phyloP scores from a whole-genome alignment of 1,139 yeast species.

The Pichia kudriavzevii region DNA sequence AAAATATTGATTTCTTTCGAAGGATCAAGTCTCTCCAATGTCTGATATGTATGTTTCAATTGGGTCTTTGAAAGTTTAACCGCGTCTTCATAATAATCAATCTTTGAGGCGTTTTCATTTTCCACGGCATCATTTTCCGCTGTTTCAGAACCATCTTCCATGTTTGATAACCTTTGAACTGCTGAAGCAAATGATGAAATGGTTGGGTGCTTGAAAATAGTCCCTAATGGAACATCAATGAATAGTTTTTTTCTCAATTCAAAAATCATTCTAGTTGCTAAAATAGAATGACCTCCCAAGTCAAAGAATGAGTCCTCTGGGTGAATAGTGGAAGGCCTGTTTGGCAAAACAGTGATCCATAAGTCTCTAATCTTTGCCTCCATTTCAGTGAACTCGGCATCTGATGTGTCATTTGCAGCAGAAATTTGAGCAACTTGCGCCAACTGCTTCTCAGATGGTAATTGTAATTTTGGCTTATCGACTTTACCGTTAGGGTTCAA shows the following conservation, averaged over 20 bases:
- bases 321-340: constrained; percentile 67
- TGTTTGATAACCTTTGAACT: constrained; percentile 46
- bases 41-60: constrained; percentile 38
- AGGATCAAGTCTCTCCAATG: constrained; percentile 31
- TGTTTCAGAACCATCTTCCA: constrained; percentile 33
- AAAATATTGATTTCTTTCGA: constrained; percentile 52
- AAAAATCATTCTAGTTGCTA: constrained; percentile 96
- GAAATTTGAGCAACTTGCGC: constrained; percentile 53
- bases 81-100: constrained; percentile 74
- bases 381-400: constrained; percentile 48
- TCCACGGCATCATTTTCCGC: constrained; percentile 16
- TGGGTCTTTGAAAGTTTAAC: constrained; percentile 37
- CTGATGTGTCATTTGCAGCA: constrained; percentile 38
- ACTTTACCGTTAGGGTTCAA: constrained; percentile 97
- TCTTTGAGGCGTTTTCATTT: constrained; percentile 20
- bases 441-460: constrained; percentile 85
- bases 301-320: constrained; percentile 91
- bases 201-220: constrained; percentile 84
- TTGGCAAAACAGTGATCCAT: constrained; percentile 84
- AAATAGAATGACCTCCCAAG: constrained; percentile 93
- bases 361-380: constrained; percentile 68
- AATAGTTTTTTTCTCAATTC: constrained; percentile 72
- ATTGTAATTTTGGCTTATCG: constrained; percentile 94
- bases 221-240: constrained; percentile 81
- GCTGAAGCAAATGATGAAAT: constrained; percentile 70